A percentile compares a stretch with the other conserved stretches of the same genome.
phyloP scores from a whole-genome alignment of 306 rosid genomes.

The Senna tora region DNA sequence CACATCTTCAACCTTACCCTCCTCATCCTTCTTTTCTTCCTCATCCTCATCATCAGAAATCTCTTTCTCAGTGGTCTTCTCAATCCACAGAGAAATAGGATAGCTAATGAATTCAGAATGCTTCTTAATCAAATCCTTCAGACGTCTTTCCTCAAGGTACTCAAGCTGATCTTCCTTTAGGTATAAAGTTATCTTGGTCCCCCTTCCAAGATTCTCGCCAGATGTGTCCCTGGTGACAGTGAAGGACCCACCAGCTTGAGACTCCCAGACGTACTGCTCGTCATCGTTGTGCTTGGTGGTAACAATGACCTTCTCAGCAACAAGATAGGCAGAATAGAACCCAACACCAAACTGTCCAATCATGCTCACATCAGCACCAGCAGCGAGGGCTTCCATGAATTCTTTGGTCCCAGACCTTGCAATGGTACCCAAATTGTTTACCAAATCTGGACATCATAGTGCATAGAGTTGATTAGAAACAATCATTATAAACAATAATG shows the following conservation, averaged over 20 bases:
- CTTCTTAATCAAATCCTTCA: conserved; percentile 91
- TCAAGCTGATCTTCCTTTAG: conserved; percentile 98
- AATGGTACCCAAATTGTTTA: conserved; percentile 93
- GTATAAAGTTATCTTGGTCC: conserved; percentile 71
- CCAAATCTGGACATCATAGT: conserved; percentile 66
- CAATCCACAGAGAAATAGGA: conserved; percentile 91
- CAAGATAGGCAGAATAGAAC: conserved; percentile 94
- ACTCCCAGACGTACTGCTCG: conserved; percentile 94
- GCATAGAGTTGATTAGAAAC: neutral
- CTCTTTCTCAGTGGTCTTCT: conserved; percentile 92
- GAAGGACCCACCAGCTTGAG: conserved; percentile 96
- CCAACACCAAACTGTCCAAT: conserved; percentile 98
- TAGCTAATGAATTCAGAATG: conserved; percentile 97
- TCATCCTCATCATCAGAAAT: conserved; percentile 94
- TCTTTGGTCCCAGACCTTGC: conserved; percentile 99
- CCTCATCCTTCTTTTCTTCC: conserved; percentile 63
- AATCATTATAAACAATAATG: neutral
- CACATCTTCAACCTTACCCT: conserved; percentile 85
- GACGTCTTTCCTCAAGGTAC: conserved; percentile 86
- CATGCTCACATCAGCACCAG: conserved; percentile 99
- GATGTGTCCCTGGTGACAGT: conserved; percentile 83
- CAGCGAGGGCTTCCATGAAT: conserved; percentile 96
- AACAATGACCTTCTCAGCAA: conserved; percentile 86
- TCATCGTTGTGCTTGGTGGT: conserved; percentile 94
- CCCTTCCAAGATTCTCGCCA: conserved; percentile 85